Evolutionary conservation across 2,329 filamentous ascomycete genomes (phyloP), one percentile per base, ranked within the genome.

Genomic region (Pseudocercospora vitis): DNA sequence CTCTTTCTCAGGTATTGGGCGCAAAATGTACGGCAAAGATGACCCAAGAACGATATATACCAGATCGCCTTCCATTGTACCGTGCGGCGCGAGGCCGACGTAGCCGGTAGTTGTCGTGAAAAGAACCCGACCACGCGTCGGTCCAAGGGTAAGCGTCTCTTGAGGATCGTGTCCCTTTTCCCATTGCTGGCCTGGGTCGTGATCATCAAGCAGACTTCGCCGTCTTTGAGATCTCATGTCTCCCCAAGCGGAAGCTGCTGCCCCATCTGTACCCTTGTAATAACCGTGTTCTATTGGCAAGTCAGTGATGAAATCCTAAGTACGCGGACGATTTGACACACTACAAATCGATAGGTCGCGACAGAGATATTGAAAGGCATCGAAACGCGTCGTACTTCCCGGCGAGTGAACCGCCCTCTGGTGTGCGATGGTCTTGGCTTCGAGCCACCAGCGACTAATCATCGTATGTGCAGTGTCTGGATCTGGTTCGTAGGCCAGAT

Each of bases 11-110:
- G 55, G 18, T 8, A 37, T 39, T 2, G 57, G 53, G 24, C 65
- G 49, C 12, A 68, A 52, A 1, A 67, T 49, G 48, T 53, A 66
- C 7, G 65, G 65, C 19, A 66, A 59, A 32, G 60, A 57, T 0
- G 57, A 57, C 2, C 65, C 66, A 2, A 66, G 46, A 7, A 65
- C 48, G 8, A 67, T 57, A 35, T 65, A 66, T 1, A 69, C 52
- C 8, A 66, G 48, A 56, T 69, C 66, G 8, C 66, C 64, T 21
- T 63, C 60, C 7, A 21, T n/a, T 5, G 63, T 62, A 6, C 64
- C 64, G 35, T 59, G 45, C 11, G 67, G 65, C 12, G 54, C 66
- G 5, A 69, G 35, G 5, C 65, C 62, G 2, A 68, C 47, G 29
- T 58, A 67, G 6, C 66, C 66, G 11, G 62, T 64, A 3, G 56